Evolutionary conservation across 1,284 basidiomycete species (phyloP).

Genomic region (Trametes hirsuta): DNA sequence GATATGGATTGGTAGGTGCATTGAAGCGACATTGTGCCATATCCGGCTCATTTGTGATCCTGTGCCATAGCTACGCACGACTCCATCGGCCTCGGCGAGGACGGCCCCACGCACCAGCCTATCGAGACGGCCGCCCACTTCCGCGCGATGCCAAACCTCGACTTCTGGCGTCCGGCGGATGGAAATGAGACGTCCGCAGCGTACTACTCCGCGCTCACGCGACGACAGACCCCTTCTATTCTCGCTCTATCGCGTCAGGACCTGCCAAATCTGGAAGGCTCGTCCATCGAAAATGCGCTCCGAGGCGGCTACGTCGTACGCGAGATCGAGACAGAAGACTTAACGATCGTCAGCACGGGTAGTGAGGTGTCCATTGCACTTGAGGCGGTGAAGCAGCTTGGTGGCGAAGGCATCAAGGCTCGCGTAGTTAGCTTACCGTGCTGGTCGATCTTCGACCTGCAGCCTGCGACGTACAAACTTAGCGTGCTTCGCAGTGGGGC

Average conservation of each 20-base stretch:
- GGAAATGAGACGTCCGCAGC: constrained; percentile 94
- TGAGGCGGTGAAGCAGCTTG: constrained; percentile 82
- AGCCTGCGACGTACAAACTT: constrained; percentile 80
- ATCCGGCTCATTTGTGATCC: neutral
- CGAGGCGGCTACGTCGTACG: constrained; percentile 91
- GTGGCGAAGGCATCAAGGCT: constrained; percentile 77
- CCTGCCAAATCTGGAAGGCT: constrained; percentile 90
- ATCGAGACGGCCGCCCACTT: constrained; percentile 88
- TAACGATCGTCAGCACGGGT: constrained; percentile 89
- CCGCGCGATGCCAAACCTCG: constrained; percentile 89
- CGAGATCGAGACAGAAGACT: constrained; percentile 75
- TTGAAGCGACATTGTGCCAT: constrained; percentile 7
- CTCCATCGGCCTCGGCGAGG: constrained; percentile 91
- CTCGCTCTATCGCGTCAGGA: constrained; percentile 91
- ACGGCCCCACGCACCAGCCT: constrained; percentile 96
- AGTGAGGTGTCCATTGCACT: constrained; percentile 88
- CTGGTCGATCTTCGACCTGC: constrained; percentile 88
- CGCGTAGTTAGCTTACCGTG: constrained; percentile 90
- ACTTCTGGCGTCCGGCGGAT: constrained; percentile 92
- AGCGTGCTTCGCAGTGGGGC: constrained; percentile 87
- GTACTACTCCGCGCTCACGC: constrained; percentile 80
- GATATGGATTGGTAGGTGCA: constrained; percentile 83
- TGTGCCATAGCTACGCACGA: constrained; percentile 74
- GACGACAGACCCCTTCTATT: constrained; percentile 81
- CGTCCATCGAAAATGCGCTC: constrained; percentile 81